A percentile compares a stretch with the other conserved stretches of the same genome.
These are phyloP conservation scores for Epichloe scottii DNA, from an alignment of 2,329 filamentous ascomycete species.

Conservation along the genomic window DNA sequence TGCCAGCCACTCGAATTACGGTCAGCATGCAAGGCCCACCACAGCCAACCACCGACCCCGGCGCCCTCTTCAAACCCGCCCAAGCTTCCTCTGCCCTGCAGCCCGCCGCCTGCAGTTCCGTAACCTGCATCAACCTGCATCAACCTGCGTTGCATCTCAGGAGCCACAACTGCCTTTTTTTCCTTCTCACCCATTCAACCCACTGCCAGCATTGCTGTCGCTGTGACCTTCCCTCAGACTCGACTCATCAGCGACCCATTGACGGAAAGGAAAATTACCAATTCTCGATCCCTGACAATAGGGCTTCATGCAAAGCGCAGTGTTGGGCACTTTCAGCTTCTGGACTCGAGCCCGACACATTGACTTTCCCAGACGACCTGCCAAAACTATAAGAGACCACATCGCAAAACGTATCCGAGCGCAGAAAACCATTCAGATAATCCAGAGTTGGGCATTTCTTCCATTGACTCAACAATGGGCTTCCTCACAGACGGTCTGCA, in stretches of 20 bases:
- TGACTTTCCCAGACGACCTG: no score
- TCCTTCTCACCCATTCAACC: background rate
- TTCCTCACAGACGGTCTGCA: constrained; percentile 20
- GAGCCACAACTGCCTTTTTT: background rate
- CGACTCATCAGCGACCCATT: background rate
- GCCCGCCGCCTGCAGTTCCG: background rate
- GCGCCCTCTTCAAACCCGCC: no score
- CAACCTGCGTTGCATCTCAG: background rate
- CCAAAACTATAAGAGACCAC: no score
- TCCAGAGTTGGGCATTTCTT: no score
- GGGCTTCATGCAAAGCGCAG: background rate
- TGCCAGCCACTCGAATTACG: background rate
- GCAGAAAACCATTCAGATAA: no score
- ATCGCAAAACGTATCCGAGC: no score
- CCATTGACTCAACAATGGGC: constrained; percentile 12
- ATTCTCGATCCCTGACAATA: background rate
- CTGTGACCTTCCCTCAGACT: background rate
- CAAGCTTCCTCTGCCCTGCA: background rate
- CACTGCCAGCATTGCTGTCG: background rate
- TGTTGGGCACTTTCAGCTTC: background rate
- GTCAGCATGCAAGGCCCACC: background rate
- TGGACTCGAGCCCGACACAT: background rate
- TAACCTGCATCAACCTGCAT: background rate
- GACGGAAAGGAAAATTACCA: background rate
- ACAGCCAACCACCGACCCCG: background rate